Base-by-base conservation (phyloP, 176 grass and related monocot species). In the Triticum turgidum region DNA sequence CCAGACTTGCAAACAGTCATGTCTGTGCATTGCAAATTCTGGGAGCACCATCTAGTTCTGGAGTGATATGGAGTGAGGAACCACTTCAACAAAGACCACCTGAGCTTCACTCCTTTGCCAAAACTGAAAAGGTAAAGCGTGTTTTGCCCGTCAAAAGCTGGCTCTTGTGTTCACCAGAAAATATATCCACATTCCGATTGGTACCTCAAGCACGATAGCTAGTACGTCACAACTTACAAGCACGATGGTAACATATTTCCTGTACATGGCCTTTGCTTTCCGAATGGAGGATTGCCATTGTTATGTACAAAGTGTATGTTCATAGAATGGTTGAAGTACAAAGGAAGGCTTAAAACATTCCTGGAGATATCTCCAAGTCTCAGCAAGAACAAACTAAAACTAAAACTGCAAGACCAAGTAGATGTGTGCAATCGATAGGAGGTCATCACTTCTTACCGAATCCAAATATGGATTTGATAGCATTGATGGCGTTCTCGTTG, bases 401-500 rank as follows among this genome's bases (percentile, higher is more conserved):
- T 89, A 89, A 76, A 77, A 49, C 14, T 76, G 47, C 62, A 62
- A 73, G 52, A n/a, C 38, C 20, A 62, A 5, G 39, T 76, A 75
- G 73, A 37, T 67, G 10, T 25, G 27, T 54, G 66, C 34, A 29
- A 17, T 24, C 56, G 18, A 20, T 59, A 21, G 56, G 18, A 59
- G 56, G 21, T 38, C 39, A 80, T 84, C 76, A 98, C 0, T 96
- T 85, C 84, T 99, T 90, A 73, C 88, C 83, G 24, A 99, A 91
- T 32, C 90, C 85, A 65, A 99, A 99, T 37, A 99, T 77, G 37
- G 97, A 99, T 56, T 99, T 99, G 80, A 96, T 91, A 63, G 97
- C 97, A 11, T 96, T 99, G 86, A 96, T 90, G 24, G 97, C 92
- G n/a, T 74, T 96, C 85, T 99, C 97, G 2, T 99, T 99, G 85